Conservation (phyloP, 768 basidiomycete species). For the Fibroporia radiculosa region DNA sequence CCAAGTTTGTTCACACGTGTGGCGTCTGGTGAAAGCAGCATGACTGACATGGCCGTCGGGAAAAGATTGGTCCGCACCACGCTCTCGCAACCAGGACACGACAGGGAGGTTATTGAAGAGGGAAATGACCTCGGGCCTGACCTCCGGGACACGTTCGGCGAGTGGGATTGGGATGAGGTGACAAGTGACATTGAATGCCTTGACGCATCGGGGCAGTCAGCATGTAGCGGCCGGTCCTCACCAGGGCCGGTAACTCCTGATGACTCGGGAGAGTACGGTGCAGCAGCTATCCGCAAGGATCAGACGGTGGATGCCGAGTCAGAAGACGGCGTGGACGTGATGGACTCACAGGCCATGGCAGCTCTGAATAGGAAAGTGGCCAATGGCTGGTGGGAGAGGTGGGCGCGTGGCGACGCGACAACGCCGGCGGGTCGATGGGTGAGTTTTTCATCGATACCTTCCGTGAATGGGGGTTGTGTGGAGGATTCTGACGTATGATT, state of each 20-base stretch:
- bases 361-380: slow-evolving; percentile 28
- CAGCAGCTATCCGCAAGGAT: slow-evolving; percentile 9
- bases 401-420: slow-evolving; percentile 28
- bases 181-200: slow-evolving; percentile 39
- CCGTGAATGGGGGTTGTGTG: neutral
- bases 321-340: slow-evolving; percentile 15
- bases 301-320: slow-evolving; percentile 22
- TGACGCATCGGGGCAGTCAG: slow-evolving; percentile 24
- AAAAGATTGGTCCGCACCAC: slow-evolving; percentile 23
- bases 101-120: slow-evolving; percentile 12
- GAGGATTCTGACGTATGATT: neutral
- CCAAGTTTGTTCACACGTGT: slow-evolving; percentile 7
- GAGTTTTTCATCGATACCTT: neutral
- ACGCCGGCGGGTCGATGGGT: neutral
- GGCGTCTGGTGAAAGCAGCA: slow-evolving; percentile 5
- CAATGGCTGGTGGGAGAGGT: slow-evolving; percentile 45
- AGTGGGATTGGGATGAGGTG: slow-evolving; percentile 34
- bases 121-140: slow-evolving; percentile 28
- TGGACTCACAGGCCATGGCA: slow-evolving; percentile 16
- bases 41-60: neutral
- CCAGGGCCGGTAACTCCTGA: slow-evolving; percentile 25
- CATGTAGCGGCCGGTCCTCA: slow-evolving; percentile 24
- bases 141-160: slow-evolving; percentile 35
- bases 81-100: slow-evolving; percentile 9
- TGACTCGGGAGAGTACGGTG: slow-evolving; percentile 3